A percentile compares a stretch with the other conserved stretches of the same genome.
These are phyloP conservation scores for Plasmopara halstedii DNA, from an alignment of 352 stramenopile species.

Conservation along the genomic window DNA sequence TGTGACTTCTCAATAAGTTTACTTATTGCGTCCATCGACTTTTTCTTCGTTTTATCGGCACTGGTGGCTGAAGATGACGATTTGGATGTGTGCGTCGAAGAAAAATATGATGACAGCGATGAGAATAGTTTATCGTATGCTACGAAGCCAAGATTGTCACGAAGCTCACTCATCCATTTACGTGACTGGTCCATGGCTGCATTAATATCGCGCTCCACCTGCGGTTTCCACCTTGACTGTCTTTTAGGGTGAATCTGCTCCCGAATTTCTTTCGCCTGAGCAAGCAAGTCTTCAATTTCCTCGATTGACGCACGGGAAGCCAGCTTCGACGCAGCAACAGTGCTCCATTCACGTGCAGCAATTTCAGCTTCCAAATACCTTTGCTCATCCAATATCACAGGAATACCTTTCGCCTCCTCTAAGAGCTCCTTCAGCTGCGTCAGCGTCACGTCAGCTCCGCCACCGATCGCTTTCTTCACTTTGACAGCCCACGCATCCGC, in stretches of 20 bases:
- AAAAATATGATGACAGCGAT: conserved; percentile 20
- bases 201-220: conserved; percentile 74
- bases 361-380: conserved; percentile 75
- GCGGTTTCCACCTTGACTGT: conserved; percentile 75
- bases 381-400: conserved; percentile 85
- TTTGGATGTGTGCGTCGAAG: conserved; percentile 20
- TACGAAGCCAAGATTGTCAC: conserved; percentile 48
- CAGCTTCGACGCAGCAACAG: conserved; percentile 42
- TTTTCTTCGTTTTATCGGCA: conserved; percentile 47
- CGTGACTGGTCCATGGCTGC: conserved; percentile 53
- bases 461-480: conserved; percentile 72
- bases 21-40: conserved; percentile 47
- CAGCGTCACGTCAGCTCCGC: conserved; percentile 57
- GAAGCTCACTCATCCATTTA: conserved; percentile 71
- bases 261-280: conserved; percentile 66
- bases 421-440: conserved; percentile 65
- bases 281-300: conserved; percentile 47
- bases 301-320: conserved; percentile 51
- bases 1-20: conserved; percentile 66
- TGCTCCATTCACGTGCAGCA: conserved; percentile 68
- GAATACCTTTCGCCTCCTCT: conserved; percentile 76
- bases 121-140: conserved; percentile 63
- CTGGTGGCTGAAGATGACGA: conserved; percentile 11
- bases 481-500: conserved; percentile 78
- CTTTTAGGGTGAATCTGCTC: conserved; percentile 66